phyloP scores from a whole-genome alignment of 139 green algal genomes.

The Micractinium conductrix region DNA sequence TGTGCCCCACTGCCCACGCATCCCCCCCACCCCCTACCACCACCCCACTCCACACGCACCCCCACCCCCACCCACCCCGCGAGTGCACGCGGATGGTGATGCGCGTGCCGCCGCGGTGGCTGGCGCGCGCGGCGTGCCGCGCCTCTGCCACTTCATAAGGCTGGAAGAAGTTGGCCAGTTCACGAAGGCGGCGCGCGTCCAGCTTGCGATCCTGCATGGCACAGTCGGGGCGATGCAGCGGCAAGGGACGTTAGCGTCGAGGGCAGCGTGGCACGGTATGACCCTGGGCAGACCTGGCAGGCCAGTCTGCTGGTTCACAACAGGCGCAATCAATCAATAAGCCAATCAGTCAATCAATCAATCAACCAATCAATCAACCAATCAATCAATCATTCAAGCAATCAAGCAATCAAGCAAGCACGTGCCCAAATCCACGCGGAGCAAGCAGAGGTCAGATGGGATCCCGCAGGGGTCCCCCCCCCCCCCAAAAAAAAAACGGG shows the following conservation, averaged over 20 bases:
- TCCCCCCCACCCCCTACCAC: too few relatives aligned
- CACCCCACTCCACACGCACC: neutral
- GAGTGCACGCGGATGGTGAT: conserved; percentile 1
- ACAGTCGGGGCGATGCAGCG: neutral
- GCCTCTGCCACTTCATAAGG: conserved; percentile 27
- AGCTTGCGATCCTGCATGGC: conserved; percentile 42
- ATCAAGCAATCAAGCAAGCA: too few relatives aligned
- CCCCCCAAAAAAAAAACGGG: too few relatives aligned
- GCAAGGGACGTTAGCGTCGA: neutral
- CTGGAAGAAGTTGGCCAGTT: conserved; percentile 64
- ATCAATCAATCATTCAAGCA: too few relatives aligned
- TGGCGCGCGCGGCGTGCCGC: neutral
- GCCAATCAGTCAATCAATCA: too few relatives aligned
- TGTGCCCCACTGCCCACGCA: too few relatives aligned
- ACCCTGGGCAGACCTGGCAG: too few relatives aligned
- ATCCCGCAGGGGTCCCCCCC: neutral
- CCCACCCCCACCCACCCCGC: neutral
- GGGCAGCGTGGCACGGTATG: neutral
- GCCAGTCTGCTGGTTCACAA: too few relatives aligned
- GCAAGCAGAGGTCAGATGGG: too few relatives aligned
- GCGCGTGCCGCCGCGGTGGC: neutral
- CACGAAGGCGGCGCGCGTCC: conserved; percentile 52
- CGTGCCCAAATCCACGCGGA: too few relatives aligned
- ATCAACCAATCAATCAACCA: too few relatives aligned
- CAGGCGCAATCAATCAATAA: too few relatives aligned